Base-by-base conservation (phyloP, 78 protist genomes). In the Dictyostelium intermedium region DNA sequence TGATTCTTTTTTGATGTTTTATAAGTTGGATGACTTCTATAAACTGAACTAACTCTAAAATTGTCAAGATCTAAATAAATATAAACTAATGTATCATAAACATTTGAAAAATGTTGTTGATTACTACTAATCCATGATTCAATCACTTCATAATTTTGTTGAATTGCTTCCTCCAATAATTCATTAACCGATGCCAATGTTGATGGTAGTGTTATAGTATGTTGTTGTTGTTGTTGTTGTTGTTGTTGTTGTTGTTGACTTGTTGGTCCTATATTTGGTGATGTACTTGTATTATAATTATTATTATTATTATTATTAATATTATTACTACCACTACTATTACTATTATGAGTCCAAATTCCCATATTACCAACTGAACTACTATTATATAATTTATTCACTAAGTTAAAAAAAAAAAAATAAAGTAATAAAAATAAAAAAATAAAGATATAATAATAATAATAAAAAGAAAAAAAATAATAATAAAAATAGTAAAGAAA, bases 71-170 rank as follows among this genome's bases (percentile, higher is more conserved):
- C 92, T 14, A 86, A 27, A 35, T 50, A 86, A 41, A 86, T 53
- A 41, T 77, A 86, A 14, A 86, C 63, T 1, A 35, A 5, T 56
- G 92, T 86, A 66, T 66, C 69, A 23, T 50, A 27, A 32, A 86
- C 20, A 39, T 76, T 86, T 35, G 92, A 86, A 60, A 86, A 86
- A 39, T 72, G 83, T 50, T 80, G 83, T 76, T 86, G 92, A 35
- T 86, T 86, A 14, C 83, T 72, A 20, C 78, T 74, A 3, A 86
- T 43, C 92, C 92, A 86, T 34, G 79, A 72, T 72, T 72, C 79
- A 14, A 72, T 14, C 23, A 72, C 43, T 34, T 72, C 79, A 72
- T 34, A 72, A 34, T 72, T 72, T 34, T 72, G 79, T 34, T 34
- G 45, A 16, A 72, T 72, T 72, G 79, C 79, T 34, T 72, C 79